Base-by-base conservation (phyloP, 352 stramenopile genomes). In the Chrysophaeum taylorii region DNA sequence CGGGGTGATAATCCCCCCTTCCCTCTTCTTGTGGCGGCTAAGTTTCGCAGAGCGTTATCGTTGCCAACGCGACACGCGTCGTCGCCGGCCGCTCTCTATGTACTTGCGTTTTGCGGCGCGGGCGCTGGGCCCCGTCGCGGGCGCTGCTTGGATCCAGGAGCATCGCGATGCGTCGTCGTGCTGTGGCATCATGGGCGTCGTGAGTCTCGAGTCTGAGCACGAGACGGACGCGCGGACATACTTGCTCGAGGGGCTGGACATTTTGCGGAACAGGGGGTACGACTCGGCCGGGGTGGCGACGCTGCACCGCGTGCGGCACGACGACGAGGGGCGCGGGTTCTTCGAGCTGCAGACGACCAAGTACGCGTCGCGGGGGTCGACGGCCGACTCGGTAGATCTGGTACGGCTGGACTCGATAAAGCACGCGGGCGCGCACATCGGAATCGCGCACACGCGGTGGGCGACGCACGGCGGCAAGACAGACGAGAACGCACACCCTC, bases 401-500 rank as follows among this genome's bases (percentile, higher is more conserved):
- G 81, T 96, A 36, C 77, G 86, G 23, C 77, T 90, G 48, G 89
- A 93, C 45, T 82, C 83, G 62, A 73, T 75, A 31, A 73, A 83
- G 41, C 87, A 94, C 74, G 52, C 52, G 7, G 52, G 41, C 21
- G 41, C 12, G 41, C 41, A 82, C 12, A 80, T 97, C 21, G 95
- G 94, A 52, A 98, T 99, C 74, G 95, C 93, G 36, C 95, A 99
- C 82, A 98, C 94, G n/a, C 93, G 95, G 15, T 99, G 94, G 95
- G 94, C 95, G 16, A 99, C 95, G 12, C 95, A 99, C 78, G 95
- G 95, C 72, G 88, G 85, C 61, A 98, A 97, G 78, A 98, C 93
- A 7, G 94, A 98, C 83, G 84, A 86, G 69, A 99, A 99, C 86
- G 95, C 94, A 31, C 95, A 99, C 79, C 94, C 95, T 41, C 94